A percentile compares a stretch with the other conserved stretches of the same genome.
phyloP scores from a whole-genome alignment of 2,329 filamentous ascomycete species.

The Aspergillus felis region DNA sequence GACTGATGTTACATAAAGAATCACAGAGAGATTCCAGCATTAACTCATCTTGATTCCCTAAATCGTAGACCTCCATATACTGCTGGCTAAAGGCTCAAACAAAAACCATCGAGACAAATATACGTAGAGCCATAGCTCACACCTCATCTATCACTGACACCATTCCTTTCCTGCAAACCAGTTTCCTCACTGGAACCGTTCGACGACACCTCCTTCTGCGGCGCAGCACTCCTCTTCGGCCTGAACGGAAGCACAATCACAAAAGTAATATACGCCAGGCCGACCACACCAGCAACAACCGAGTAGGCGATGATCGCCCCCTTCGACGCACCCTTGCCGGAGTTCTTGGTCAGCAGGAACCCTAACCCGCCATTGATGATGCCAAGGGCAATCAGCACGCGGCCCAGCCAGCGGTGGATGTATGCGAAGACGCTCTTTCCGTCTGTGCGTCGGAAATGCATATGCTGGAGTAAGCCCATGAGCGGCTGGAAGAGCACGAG shows the following conservation, averaged over 20 bases:
- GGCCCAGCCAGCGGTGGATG: conserved; percentile 54
- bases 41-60: background rate
- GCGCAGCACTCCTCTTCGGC: background rate
- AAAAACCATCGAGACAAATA: background rate
- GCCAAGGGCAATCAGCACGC: conserved; percentile 48
- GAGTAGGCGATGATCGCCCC: conserved; percentile 46
- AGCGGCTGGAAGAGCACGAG: conserved; percentile 56
- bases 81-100: background rate
- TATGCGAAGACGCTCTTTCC: conserved; percentile 46
- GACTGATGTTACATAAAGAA: no score
- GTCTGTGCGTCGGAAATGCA: conserved; percentile 46
- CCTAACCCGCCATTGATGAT: conserved; percentile 58
- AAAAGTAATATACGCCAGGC: conserved; percentile 36
- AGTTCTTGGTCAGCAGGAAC: conserved; percentile 43
- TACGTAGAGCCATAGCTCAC: background rate
- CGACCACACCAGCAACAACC: conserved; percentile 49
- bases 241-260: background rate
- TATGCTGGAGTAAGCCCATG: conserved; percentile 51
- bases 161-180: background rate
- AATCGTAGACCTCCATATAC: background rate
- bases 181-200: background rate
- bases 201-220: background rate
- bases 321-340: conserved; percentile 29
- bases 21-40: background rate
- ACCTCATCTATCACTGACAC: background rate